Evolutionary conservation across 208 protist genomes (phyloP).

Genomic region (Strigomonas galati): DNA sequence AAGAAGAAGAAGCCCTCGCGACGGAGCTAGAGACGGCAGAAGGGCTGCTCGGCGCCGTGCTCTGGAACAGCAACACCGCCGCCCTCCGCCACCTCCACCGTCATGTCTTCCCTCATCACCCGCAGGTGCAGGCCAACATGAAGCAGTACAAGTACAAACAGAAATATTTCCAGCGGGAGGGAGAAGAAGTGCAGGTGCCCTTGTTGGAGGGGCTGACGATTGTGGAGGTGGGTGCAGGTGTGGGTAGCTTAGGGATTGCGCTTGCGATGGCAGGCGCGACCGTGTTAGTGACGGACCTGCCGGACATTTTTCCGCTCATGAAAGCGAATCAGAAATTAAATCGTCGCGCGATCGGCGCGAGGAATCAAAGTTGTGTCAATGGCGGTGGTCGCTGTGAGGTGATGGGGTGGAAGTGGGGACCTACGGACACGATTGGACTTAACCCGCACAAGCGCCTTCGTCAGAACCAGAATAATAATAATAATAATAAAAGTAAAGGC

Average conservation of each 20-base stretch:
- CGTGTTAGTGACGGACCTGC: slow-evolving; percentile 76
- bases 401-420: slow-evolving; percentile 79
- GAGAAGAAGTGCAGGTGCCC: too few relatives aligned
- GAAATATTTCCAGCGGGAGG: too few relatives aligned
- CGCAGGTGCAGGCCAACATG: slow-evolving; percentile 3
- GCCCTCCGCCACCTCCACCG: slow-evolving; percentile 62
- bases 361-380: too few relatives aligned
- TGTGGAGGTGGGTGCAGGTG: slow-evolving; percentile 83
- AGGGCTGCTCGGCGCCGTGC: slow-evolving; percentile 82
- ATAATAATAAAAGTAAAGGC: slow-evolving; percentile 7
- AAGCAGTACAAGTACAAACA: too few relatives aligned
- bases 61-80: slow-evolving; percentile 88
- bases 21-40: slow-evolving; percentile 65
- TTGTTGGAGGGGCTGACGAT: slow-evolving; percentile 13
- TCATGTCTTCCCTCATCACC: slow-evolving; percentile 13
- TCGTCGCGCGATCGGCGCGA: neutral
- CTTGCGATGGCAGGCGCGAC: slow-evolving; percentile 75
- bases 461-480: neutral
- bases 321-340: slow-evolving; percentile 71
- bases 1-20: slow-evolving; percentile 22
- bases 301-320: slow-evolving; percentile 85
- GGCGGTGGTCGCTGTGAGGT: slow-evolving; percentile 45
- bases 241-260: slow-evolving; percentile 85
- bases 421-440: slow-evolving; percentile 27
- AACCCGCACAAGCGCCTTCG: slow-evolving; percentile 21